A percentile compares a stretch with the other conserved stretches of the same genome.
phyloP scores from a whole-genome alignment of 1,284 basidiomycete species.

The Cutaneotrichosporon dermatis region DNA sequence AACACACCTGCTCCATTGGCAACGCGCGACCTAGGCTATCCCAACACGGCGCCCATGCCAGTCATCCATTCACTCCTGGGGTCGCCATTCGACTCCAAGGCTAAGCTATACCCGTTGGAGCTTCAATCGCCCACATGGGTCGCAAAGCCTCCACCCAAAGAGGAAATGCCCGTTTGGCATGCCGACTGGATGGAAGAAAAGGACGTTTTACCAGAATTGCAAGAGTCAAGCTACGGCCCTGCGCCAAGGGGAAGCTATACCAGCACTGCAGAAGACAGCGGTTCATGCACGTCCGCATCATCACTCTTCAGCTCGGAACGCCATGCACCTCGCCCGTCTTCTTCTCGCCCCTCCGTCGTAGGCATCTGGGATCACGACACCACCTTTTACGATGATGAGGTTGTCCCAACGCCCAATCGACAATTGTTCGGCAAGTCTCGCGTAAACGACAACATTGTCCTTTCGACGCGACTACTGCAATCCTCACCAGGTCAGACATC shows the following conservation, averaged over 20 bases:
- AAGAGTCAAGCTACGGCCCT: not conserved
- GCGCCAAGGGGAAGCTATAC: conserved; percentile 9
- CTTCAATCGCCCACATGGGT: conserved; percentile 2
- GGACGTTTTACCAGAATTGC: conserved; percentile 5
- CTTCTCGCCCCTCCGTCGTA: conserved; percentile 19
- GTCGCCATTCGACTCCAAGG: conserved; percentile 35
- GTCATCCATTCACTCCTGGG: conserved; percentile 36
- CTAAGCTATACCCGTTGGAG: not conserved
- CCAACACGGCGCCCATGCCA: conserved; percentile 36
- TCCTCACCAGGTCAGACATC: conserved; percentile 2
- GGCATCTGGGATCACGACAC: conserved; percentile 29
- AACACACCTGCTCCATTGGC: conserved; percentile 13
- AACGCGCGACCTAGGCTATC: conserved; percentile 16
- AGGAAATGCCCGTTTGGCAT: conserved; percentile 1
- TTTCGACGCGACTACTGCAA: not conserved
- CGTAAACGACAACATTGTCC: not conserved
- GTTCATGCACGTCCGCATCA: conserved; percentile 35
- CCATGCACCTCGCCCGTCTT: conserved; percentile 12
- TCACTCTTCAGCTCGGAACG: conserved; percentile 32
- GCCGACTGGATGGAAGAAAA: conserved; percentile 8
- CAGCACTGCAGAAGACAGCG: conserved; percentile 29
- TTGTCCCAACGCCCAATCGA: conserved; percentile 19
- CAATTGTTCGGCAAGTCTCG: conserved; percentile 14
- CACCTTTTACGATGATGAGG: conserved; percentile 20
- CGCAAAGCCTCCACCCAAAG: not conserved